Evolutionary conservation across 768 basidiomycete species (phyloP), one percentile per base, ranked within the genome.

Genomic region (Hygrocybe punicea): DNA sequence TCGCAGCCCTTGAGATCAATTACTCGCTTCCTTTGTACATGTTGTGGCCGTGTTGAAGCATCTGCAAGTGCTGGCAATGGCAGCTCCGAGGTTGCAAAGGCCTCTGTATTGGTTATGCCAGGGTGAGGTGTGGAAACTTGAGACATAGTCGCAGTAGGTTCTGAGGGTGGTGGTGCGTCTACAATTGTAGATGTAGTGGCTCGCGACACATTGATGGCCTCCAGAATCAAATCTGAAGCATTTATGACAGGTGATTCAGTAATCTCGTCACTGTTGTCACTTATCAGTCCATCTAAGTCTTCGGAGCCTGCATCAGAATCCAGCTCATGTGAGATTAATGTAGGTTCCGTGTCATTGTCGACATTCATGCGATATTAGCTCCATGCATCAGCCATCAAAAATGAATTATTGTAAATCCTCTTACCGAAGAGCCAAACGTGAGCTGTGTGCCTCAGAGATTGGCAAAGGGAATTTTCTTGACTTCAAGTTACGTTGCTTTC

Each of bases 381-480:
- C 40, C 14, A 42, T 16, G 19, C 40, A 42, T 42, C 40, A 42
- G 19, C 29, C 29, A 42, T 42, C 14, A 42, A 21, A 42, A 42
- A 42, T 42, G 40, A 42, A 29, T 29, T 29, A 29, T 29, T 29
- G 29, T 29, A 42, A 42, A 42, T 42, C 29, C 29, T 16, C 40
- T 42, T 16, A 42, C 40, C 19, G 40, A 16, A 42, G 19, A 42
- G 40, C 40, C 14, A 42, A 42, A 42, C 19, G 40, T 21, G 19
- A 42, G 19, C 40, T 42, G 40, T 42, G 40, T 13, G 40, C 16
- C 14, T 61, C 60, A 4, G 66, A 67, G 11, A 65, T 46, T 9
- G 59, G 56, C 13, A 65, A 29, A 4, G 51, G 53, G 2, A 42
- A 16, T 44, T 24, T 62, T 62, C 35, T 60, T 63, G 47, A 49